Base-by-base conservation (phyloP, 1,284 basidiomycete species). In the Leccinum angustisporum region DNA sequence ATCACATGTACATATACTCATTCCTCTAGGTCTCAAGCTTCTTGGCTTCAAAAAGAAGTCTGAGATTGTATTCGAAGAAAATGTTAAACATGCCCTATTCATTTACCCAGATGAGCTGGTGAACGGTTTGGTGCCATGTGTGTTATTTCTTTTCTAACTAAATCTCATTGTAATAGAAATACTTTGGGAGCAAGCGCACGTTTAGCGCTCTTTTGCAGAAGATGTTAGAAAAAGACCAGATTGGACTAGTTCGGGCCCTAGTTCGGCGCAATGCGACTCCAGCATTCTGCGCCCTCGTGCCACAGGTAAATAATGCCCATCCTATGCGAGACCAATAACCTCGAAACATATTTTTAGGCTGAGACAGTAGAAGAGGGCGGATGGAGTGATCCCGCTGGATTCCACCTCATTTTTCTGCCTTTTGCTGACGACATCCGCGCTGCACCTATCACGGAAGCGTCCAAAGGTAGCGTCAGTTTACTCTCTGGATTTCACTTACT, bases 381-480 rank as follows among this genome's bases (percentile, higher is more conserved):
- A 1, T 90, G 94, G 83, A 81, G 83, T 48, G 87, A 91, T 57
- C 94, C 97, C 21, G 87, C 93, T 1, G 97, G 97, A 1, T 93
- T 99, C 74, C 94, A 98, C 76, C 80, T 98, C 57, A 91, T 98
- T 63, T 88, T 90, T 10, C 76, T 98, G 27, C 96, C 97, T 0
- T 99, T 92, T 71, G 91, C 92, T 7, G 97, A 99, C 72, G 97
- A 99, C 70, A 90, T 99, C 56, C 87, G 97, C 54, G 81, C 84
- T 34, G 88, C 88, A 7, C 90, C 92, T 53, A 73, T 86, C 56
- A 79, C 84, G 59, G 77, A 82, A 63, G 83, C 76, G 4, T 75
- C 81, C 71, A 83, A 81, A 80, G 88, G 90, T 83, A 68, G 11
- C 52, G 76, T 57, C 53, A 2, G 9, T 18, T 16, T 14, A 5